These are phyloP conservation scores for Geranium rotundifolium DNA, from an alignment of 345 rosid species.

Conservation along the genomic window DNA sequence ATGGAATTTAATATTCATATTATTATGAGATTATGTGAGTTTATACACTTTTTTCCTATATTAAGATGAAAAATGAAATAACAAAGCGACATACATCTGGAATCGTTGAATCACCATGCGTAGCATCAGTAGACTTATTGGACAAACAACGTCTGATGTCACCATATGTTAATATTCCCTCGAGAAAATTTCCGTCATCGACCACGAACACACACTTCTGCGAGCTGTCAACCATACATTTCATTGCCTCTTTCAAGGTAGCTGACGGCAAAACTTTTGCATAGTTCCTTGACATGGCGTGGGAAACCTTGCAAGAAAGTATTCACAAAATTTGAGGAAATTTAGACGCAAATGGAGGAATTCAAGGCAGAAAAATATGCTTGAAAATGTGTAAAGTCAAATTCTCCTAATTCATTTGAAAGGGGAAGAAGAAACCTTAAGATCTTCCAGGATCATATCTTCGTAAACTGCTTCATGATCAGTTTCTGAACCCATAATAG, in stretches of 20 bases:
- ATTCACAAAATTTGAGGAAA: neutral
- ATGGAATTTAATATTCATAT: conserved; percentile 7
- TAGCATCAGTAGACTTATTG: conserved; percentile 22
- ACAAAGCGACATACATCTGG: conserved; percentile 40
- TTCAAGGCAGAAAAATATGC: neutral
- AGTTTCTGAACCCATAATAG: conserved; percentile 33
- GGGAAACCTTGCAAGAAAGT: conserved; percentile 36
- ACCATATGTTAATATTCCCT: conserved; percentile 73
- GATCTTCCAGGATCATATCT: conserved; percentile 61
- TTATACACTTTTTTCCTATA: neutral
- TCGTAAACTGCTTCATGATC: conserved; percentile 45
- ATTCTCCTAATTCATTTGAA: neutral
- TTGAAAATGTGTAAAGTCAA: neutral
- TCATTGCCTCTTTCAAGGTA: conserved; percentile 69
- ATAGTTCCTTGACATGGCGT: conserved; percentile 74
- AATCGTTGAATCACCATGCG: conserved; percentile 29
- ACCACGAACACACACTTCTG: conserved; percentile 65
- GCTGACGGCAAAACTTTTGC: conserved; percentile 40
- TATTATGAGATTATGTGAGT: neutral
- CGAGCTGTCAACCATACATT: conserved; percentile 52
- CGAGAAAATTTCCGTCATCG: conserved; percentile 60
- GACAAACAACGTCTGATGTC: conserved; percentile 57
- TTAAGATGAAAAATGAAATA: neutral
- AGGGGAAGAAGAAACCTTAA: conserved; percentile 35
- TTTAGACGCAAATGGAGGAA: too few relatives aligned